Percentiles rank a stretch among this genome's conserved stretches.
Evolutionary conservation across 139 green algal genomes (phyloP).

Genomic region (Desmodesmus armatus): DNA sequence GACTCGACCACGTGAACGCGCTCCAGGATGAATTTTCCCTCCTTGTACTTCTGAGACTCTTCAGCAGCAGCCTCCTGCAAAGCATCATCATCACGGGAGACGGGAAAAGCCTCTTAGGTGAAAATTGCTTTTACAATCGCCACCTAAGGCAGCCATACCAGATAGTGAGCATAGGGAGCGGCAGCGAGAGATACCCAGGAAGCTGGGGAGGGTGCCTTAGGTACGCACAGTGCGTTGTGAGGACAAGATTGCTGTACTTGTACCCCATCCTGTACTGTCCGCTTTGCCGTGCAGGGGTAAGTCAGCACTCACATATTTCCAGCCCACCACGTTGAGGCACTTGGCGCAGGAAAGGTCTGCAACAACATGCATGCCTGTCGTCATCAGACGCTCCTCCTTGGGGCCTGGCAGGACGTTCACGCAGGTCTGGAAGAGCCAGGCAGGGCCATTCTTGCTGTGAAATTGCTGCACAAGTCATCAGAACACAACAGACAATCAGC

Average conservation of each 20-base stretch:
- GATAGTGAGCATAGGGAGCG: too few relatives aligned
- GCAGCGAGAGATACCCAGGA: too few relatives aligned
- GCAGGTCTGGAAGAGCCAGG: conserved; percentile 87
- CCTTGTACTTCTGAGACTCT: conserved; percentile 92
- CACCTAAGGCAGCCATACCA: too few relatives aligned
- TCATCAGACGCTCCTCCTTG: conserved; percentile 85
- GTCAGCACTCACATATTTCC: conserved; percentile 84
- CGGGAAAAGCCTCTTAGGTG: too few relatives aligned
- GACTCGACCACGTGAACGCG: conserved; percentile 67
- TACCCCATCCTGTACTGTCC: too few relatives aligned
- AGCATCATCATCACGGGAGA: background rate
- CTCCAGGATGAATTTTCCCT: conserved; percentile 91
- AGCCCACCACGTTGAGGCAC: conserved; percentile 84
- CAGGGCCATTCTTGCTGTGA: conserved; percentile 73
- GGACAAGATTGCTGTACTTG: too few relatives aligned
- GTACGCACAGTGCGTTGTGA: too few relatives aligned
- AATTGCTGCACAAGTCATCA: conserved; percentile 58
- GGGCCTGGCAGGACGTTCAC: conserved; percentile 78
- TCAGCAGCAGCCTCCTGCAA: conserved; percentile 78
- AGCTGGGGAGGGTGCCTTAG: too few relatives aligned
- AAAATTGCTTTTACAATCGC: too few relatives aligned
- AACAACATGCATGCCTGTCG: conserved; percentile 88
- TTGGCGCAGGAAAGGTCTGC: conserved; percentile 83
- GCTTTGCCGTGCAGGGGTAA: too few relatives aligned
- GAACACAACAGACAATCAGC: background rate